These are phyloP conservation scores for Coprinellus micaceus DNA, from an alignment of 768 basidiomycete genomes.

Conservation along the genomic window DNA sequence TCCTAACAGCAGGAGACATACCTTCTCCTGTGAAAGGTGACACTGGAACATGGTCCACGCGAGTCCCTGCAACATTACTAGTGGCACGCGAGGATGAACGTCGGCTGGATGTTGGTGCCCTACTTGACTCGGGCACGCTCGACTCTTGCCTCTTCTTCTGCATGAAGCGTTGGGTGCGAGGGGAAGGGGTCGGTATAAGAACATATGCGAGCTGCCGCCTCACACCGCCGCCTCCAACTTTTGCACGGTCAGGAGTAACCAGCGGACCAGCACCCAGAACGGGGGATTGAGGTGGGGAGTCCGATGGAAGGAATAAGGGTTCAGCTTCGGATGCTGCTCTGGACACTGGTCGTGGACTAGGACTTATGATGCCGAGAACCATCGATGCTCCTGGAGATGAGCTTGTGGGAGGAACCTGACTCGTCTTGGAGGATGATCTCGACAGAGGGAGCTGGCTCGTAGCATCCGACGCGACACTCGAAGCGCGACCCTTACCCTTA, in stretches of 20 bases:
- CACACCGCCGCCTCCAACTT: conserved; percentile 3
- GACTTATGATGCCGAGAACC: neutral
- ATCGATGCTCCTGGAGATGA: neutral
- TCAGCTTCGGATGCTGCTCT: conserved; percentile 16
- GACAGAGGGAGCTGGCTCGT: neutral
- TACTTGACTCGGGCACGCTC: neutral
- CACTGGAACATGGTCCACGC: neutral
- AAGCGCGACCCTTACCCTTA: neutral
- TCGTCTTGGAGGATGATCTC: neutral
- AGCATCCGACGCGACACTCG: neutral
- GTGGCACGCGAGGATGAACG: neutral
- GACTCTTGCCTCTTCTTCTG: neutral
- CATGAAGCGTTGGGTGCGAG: neutral
- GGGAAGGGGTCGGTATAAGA: neutral
- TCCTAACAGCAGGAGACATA: neutral
- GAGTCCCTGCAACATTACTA: neutral
- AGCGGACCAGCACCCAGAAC: conserved; percentile 13
- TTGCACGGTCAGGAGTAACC: neutral
- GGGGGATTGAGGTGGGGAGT: conserved; percentile 27
- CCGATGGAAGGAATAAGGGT: conserved; percentile 49
- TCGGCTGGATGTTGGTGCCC: neutral
- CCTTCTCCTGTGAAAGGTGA: neutral
- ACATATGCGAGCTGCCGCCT: neutral
- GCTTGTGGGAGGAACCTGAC: neutral
- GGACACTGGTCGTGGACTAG: neutral